Evolutionary conservation across 129 eudicot species (phyloP).

Genomic region (Chrysanthemum seticuspe): DNA sequence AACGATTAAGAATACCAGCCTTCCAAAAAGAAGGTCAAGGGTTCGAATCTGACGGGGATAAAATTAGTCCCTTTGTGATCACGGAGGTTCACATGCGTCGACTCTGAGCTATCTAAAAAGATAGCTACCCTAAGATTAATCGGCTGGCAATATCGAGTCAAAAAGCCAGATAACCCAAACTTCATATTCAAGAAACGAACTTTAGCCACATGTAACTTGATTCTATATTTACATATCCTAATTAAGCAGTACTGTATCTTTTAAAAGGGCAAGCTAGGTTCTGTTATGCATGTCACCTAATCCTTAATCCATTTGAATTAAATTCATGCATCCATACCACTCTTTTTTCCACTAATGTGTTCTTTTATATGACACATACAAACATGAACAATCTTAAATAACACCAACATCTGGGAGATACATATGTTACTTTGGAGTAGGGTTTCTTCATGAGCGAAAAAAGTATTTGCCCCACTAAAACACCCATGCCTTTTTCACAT

Average conservation of each 20-base stretch:
- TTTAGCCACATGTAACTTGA: too few relatives aligned
- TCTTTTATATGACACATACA: not conserved
- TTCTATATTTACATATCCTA: too few relatives aligned
- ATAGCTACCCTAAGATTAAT: too few relatives aligned
- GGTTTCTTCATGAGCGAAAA: conserved; percentile 26
- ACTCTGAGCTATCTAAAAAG: too few relatives aligned
- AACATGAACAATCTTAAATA: not conserved
- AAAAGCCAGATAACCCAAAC: too few relatives aligned
- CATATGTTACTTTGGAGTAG: conserved; percentile 25
- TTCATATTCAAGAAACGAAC: too few relatives aligned
- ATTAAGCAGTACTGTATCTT: not conserved
- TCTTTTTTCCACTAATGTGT: not conserved
- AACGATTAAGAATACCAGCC: too few relatives aligned
- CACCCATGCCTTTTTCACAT: conserved; percentile 28
- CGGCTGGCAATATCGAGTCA: too few relatives aligned
- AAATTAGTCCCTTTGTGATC: too few relatives aligned
- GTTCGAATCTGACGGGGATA: too few relatives aligned
- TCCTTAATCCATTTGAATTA: not conserved
- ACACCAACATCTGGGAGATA: conserved; percentile 28
- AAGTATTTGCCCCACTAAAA: conserved; percentile 32
- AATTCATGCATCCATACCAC: not conserved
- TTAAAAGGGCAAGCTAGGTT: not conserved
- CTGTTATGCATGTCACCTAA: not conserved
- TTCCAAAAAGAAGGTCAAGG: too few relatives aligned
- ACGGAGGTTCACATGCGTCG: too few relatives aligned